These are phyloP conservation scores for Sedum album DNA, from an alignment of 164 flowering plant genomes.

Conservation along the genomic window DNA sequence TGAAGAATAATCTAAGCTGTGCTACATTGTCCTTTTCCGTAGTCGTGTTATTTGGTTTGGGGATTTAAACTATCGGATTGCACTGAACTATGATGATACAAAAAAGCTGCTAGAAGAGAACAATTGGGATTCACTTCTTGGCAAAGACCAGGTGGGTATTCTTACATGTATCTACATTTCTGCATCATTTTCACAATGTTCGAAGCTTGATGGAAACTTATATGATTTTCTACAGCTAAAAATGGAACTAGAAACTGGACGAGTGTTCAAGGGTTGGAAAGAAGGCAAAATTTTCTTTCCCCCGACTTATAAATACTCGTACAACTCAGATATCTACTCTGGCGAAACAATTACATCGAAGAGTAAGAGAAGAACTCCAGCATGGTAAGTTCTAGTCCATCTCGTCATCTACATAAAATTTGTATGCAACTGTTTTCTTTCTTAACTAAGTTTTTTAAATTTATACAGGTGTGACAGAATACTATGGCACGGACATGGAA, in stretches of 20 bases:
- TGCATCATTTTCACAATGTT: neutral
- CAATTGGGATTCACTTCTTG: conserved; percentile 61
- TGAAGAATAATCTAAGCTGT: neutral
- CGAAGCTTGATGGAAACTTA: neutral
- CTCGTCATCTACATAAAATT: neutral
- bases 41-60: conserved; percentile 85
- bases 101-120: conserved; percentile 44
- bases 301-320: conserved; percentile 76
- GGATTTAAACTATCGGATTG: conserved; percentile 77
- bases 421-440: neutral
- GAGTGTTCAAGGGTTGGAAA: conserved; percentile 75
- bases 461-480: conserved; percentile 78
- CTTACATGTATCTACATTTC: neutral
- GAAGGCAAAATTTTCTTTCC: conserved; percentile 77
- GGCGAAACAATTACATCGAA: conserved; percentile 47
- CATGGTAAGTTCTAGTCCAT: conserved; percentile 40
- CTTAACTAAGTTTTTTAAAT: neutral
- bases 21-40: conserved; percentile 8
- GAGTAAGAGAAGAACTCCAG: conserved; percentile 72
- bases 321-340: conserved; percentile 59
- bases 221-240: conserved; percentile 39
- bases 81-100: conserved; percentile 56
- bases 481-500: conserved; percentile 69
- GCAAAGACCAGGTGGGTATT: conserved; percentile 67
- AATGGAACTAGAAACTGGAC: conserved; percentile 65